Evolutionary conservation across 352 stramenopile species (phyloP), one percentile per base, ranked within the genome.

Genomic region (Pythium rhizo-oryzae): DNA sequence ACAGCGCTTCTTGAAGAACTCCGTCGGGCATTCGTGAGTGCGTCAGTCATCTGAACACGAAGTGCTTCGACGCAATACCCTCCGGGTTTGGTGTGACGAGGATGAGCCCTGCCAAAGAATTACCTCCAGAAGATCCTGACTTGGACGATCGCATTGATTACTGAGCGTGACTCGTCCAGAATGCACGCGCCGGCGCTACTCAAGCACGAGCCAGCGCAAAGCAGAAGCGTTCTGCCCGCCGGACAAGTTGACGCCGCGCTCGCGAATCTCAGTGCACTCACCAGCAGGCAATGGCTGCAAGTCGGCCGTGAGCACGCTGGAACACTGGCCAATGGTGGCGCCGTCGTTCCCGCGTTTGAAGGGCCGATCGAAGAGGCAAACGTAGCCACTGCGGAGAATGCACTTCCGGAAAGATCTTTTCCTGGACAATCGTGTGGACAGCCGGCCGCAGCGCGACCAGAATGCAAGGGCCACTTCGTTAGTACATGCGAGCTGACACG

Each of bases 91-190:
- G 59, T 8, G 67, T 69, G 11, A 69, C 65, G 65, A n/a, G 62
- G 3, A 15, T 25, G 47, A 16, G 70, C 50, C 47, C 70, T 24
- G 7, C 62, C 56, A 3, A 67, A 37, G 2, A 74, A 19, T 18
- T 62, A 74, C 44, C 67, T 69, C 7, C 59, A 11, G 65, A 97
- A 98, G 28, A 98, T 70, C 74, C 95, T 59, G 55, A 84, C 82
- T 28, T 85, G 92, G 28, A 98, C 93, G 74, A 98, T 89, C 37
- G 85, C 85, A 71, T 98, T 94, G 1, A 98, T 93, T 13, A 92
- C 92, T 21, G 77, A 79, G 0, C 98, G 70, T 16, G 89, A 77
- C 65, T 97, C 92, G 66, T 98, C 94, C 8, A 98, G 72, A 5
- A 98, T 56, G 70, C 87, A 91, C 23, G 79, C 84, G 28, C 65